Conservation (phyloP, 1,139 yeast species). For the Eremothecium cymbalariae region DNA sequence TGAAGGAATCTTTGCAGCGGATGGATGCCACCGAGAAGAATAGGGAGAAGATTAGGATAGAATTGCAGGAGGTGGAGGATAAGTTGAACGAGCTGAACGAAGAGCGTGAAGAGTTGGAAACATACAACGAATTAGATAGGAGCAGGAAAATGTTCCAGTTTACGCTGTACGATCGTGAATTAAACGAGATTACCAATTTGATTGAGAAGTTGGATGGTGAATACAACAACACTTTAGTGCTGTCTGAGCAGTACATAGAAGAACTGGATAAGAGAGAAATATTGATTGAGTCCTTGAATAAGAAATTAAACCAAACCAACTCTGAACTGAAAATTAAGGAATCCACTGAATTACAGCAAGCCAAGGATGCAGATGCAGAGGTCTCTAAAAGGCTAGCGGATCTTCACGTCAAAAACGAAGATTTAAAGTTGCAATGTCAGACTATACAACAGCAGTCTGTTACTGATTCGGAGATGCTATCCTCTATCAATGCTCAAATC, state of each 20-base stretch:
- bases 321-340: conserved; percentile 38
- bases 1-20: conserved; percentile 71
- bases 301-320: conserved; percentile 24
- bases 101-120: conserved; percentile 69
- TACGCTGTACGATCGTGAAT: conserved; percentile 69
- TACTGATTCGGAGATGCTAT: conserved; percentile 25
- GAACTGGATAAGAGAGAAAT: conserved; percentile 46
- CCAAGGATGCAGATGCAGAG: conserved; percentile 39
- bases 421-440: conserved; percentile 27
- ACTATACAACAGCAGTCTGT: conserved; percentile 24
- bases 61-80: conserved; percentile 59
- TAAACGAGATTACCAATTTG: conserved; percentile 50
- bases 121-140: conserved; percentile 60
- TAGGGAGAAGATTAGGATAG: conserved; percentile 65
- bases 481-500: conserved; percentile 32
- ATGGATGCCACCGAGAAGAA: conserved; percentile 68
- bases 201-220: conserved; percentile 56
- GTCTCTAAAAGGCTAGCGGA: conserved; percentile 35
- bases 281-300: conserved; percentile 36
- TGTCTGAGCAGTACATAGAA: conserved; percentile 34
- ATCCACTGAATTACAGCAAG: conserved; percentile 46
- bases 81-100: conserved; percentile 70
- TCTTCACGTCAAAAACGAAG: conserved; percentile 28
- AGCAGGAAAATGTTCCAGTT: conserved; percentile 67
- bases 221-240: conserved; percentile 43